These are phyloP conservation scores for Nakazawaea pomicola DNA, from an alignment of 805 yeast species.

Conservation along the genomic window DNA sequence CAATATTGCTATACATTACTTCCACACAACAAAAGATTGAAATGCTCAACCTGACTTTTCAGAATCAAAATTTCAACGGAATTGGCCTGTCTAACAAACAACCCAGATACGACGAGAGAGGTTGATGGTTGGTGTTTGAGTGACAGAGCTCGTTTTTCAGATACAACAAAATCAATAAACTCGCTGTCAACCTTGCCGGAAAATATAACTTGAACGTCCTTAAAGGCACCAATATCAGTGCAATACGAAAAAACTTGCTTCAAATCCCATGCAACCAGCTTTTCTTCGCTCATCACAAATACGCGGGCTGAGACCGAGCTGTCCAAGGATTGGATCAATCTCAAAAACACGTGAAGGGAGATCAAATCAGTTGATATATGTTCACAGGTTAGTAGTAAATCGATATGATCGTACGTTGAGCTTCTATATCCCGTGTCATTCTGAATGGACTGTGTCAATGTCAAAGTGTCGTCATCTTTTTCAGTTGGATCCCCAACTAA, in stretches of 20 bases:
- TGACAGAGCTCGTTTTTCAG: neutral
- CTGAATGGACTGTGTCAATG: conserved; percentile 1
- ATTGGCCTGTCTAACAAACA: neutral
- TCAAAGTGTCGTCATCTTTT: conserved; percentile 2
- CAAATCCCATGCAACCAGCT: neutral
- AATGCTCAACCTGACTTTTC: conserved; percentile 3
- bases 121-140: neutral
- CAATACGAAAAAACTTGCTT: neutral
- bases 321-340: no score
- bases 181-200: conserved; percentile 1
- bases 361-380: neutral
- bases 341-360: conserved; percentile 4
- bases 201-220: neutral
- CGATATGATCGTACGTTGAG: neutral
- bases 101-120: neutral
- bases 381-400: neutral
- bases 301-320: no score
- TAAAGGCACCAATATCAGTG: neutral
- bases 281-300: neutral
- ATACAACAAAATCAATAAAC: conserved; percentile 2
- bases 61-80: neutral
- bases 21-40: conserved; percentile 1
- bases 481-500: neutral
- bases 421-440: neutral
- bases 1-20: neutral